A percentile compares a stretch with the other conserved stretches of the same genome.
These are phyloP conservation scores for Starmerella stigmatis DNA, from an alignment of 805 yeast genomes.

Conservation along the genomic window DNA sequence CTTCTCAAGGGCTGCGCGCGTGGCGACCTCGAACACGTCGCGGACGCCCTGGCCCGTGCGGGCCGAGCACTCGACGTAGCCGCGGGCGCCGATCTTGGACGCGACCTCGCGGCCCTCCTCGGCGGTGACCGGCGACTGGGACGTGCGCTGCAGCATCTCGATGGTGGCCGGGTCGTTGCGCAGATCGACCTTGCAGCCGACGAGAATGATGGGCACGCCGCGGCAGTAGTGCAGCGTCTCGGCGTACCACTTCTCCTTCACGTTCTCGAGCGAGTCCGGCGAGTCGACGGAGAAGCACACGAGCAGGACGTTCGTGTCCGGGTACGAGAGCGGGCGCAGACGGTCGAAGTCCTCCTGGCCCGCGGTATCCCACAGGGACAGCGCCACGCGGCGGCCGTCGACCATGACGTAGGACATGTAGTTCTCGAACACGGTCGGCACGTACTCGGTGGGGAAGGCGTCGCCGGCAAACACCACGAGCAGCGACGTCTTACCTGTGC, in stretches of 20 bases:
- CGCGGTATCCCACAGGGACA: conserved; percentile 96
- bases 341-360: conserved; percentile 98
- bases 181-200: conserved; percentile 84
- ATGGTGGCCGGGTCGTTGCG: conserved; percentile 72
- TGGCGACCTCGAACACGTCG: conserved; percentile 86
- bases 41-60: conserved; percentile 76
- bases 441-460: conserved; percentile 87
- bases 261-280: conserved; percentile 87
- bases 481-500: conserved; percentile 91
- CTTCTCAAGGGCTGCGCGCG: conserved; percentile 64
- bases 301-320: conserved; percentile 82
- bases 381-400: conserved; percentile 82
- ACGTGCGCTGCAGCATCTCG: conserved; percentile 61
- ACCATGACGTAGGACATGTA: conserved; percentile 94
- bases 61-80: conserved; percentile 88
- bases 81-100: conserved; percentile 75
- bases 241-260: conserved; percentile 90
- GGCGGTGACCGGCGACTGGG: conserved; percentile 69
- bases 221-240: conserved; percentile 91
- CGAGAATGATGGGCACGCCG: conserved; percentile 83
- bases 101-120: conserved; percentile 83
- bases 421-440: conserved; percentile 94
- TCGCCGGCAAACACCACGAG: conserved; percentile 76
- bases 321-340: conserved; percentile 80
- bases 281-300: conserved; percentile 85